Evolutionary conservation across 805 yeast species (phyloP), one percentile per base, ranked within the genome.

Genomic region (Sugiyamaella qingdaonensis): DNA sequence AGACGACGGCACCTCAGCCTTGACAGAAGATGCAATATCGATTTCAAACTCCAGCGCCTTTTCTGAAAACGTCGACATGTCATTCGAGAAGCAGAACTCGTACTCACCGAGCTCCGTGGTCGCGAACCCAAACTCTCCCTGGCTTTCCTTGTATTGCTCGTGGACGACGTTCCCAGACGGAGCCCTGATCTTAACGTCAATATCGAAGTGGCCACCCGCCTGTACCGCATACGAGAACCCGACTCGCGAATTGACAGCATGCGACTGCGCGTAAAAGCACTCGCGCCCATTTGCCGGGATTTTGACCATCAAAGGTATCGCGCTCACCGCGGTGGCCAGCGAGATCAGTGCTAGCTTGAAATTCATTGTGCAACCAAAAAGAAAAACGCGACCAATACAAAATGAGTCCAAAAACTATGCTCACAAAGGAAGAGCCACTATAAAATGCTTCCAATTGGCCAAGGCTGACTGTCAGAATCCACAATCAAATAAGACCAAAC

Each of bases 31-130:
- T 54, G 73, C 75, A 58, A 68, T 58, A 36, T 60, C 78, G 64
- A 90, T 79, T 65, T 90, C 96, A 62, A 90, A 85, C 70, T 88
- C 95, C 60, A 90, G 84, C 51, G 85, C 82, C 72, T 88, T 89
- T 65, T 86, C 91, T 51, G 90, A 85, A 66, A 81, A 81, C 2
- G 91, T 85, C 3, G 88, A 81, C 87, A 86, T 85, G 57, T 82
- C 86, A 69, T 88, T 86, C 62, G 81, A 72, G 73, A 90, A 88
- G 72, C 97, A 90, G 68, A 90, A 85, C 68, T 85, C 86, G 73
- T 88, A 90, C 68, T 90, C 96, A 42, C 97, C 97, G 16, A 69
- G 66, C 49, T 67, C 65, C 41, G 78, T 80, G 19, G 88, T 95
- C 18, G 72, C 74, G 67, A 90, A 82, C 5, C 81, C 74, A 74